Percentiles rank a stretch among this genome's conserved stretches.
Conservation (phyloP, 768 basidiomycete genomes). For the Mycena epipterygia region DNA sequence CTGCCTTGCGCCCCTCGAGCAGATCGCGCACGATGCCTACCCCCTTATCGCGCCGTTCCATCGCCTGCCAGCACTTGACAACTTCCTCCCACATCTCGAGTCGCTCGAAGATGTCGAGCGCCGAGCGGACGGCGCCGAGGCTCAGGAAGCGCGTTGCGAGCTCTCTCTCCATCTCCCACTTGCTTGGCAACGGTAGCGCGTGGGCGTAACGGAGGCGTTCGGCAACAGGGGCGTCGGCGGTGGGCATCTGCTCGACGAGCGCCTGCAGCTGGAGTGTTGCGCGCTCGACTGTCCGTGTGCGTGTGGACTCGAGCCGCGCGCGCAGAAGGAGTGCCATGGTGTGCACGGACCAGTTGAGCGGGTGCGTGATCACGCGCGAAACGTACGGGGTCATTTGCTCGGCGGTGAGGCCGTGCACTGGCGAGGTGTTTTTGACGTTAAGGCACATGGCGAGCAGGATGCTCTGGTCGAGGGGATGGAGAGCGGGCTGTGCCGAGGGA, state of each 20-base stretch:
- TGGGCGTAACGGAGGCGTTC: constrained; percentile 89
- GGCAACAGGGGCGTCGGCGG: constrained; percentile 76
- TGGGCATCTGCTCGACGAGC: constrained; percentile 96
- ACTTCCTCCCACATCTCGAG: constrained; percentile 99
- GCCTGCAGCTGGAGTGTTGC: constrained; percentile 94
- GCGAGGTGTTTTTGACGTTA: constrained; percentile 90
- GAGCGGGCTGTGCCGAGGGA: constrained; percentile 85
- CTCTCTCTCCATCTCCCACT: constrained; percentile 95
- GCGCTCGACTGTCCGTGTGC: constrained; percentile 94
- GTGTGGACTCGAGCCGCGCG: constrained; percentile 88
- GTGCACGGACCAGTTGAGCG: constrained; percentile 95
- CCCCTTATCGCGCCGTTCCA: constrained; percentile 86
- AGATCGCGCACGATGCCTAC: constrained; percentile 87
- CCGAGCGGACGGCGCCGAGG: constrained; percentile 90
- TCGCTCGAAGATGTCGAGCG: constrained; percentile 93
- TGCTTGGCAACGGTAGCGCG: constrained; percentile 84
- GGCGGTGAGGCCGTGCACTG: constrained; percentile 88
- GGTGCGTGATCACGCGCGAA: constrained; percentile 88
- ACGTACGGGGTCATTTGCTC: constrained; percentile 97
- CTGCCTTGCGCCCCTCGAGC: constrained; percentile 86
- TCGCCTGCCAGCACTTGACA: constrained; percentile 85
- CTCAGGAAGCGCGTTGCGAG: constrained; percentile 86
- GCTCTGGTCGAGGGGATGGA: constrained; percentile 95
- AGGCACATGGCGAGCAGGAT: constrained; percentile 93
- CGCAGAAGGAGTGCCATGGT: constrained; percentile 96